These are phyloP conservation scores for Penicillium sumatraense DNA, from an alignment of 2,329 filamentous ascomycete species.

Conservation along the genomic window DNA sequence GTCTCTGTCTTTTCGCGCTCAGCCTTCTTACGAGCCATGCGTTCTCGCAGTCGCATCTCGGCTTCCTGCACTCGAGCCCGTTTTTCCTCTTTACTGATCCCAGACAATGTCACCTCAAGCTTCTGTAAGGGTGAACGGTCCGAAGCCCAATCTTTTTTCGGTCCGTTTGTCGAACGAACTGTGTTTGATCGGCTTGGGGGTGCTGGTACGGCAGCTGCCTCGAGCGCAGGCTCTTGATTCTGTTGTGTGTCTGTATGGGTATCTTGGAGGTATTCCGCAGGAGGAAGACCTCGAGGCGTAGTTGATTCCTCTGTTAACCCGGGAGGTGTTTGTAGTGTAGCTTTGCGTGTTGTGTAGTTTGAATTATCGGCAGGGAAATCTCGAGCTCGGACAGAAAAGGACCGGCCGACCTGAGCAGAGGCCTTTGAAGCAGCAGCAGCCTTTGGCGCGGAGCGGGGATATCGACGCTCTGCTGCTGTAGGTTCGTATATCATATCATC, in stretches of 20 bases:
- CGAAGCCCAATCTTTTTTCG: constrained; percentile 64
- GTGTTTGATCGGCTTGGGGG: constrained; percentile 38
- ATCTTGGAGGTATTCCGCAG: constrained; percentile 10
- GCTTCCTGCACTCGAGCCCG: constrained; percentile 82
- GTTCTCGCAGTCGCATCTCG: constrained; percentile 72
- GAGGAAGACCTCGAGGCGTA: constrained; percentile 23
- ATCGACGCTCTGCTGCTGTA: not conserved
- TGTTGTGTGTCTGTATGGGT: constrained; percentile 3
- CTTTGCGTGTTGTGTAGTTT: constrained; percentile 24
- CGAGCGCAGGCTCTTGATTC: constrained; percentile 19
- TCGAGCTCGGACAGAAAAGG: constrained; percentile 23
- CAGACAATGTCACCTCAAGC: constrained; percentile 86
- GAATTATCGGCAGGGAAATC: constrained; percentile 13
- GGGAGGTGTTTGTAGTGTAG: constrained; percentile 4
- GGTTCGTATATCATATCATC: constrained; percentile 3
- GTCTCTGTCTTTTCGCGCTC: constrained; percentile 24
- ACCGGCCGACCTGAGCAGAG: constrained; percentile 8
- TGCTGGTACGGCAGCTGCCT: not conserved
- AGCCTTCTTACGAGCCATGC: constrained; percentile 38
- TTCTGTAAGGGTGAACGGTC: constrained; percentile 91
- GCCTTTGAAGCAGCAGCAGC: not conserved
- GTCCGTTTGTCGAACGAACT: constrained; percentile 32
- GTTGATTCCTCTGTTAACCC: constrained; percentile 19
- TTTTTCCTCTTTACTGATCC: constrained; percentile 95
- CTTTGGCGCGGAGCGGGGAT: constrained; percentile 7